Percentiles rank a stretch among this genome's conserved stretches.
Conservation (phyloP, 345 rosid species). For the Brassica napus region DNA sequence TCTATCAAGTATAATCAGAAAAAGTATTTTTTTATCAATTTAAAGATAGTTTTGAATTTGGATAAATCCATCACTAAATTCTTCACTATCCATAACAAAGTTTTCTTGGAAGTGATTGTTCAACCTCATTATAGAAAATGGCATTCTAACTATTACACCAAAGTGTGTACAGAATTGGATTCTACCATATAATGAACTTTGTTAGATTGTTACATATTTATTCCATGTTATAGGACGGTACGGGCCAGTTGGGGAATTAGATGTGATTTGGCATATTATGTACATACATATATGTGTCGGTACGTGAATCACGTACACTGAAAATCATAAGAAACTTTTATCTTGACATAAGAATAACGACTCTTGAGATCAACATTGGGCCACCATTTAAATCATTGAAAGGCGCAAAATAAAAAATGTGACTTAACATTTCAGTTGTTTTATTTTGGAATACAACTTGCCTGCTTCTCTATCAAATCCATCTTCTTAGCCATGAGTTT, state of each 20-base stretch:
- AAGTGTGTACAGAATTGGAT: constrained; percentile 28
- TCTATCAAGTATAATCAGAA: neutral
- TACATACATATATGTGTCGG: constrained; percentile 23
- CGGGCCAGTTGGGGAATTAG: constrained; percentile 22
- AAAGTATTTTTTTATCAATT: neutral
- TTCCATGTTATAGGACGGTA: constrained; percentile 34
- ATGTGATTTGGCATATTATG: constrained; percentile 21
- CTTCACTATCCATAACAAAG: constrained; percentile 6
- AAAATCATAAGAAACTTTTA: constrained; percentile 27
- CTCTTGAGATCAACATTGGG: constrained; percentile 28
- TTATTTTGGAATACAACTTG: constrained; percentile 1
- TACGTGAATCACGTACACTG: constrained; percentile 16
- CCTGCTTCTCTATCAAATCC: constrained; percentile 16
- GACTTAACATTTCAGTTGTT: neutral
- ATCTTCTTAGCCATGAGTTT: constrained; percentile 26
- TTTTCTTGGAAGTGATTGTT: neutral
- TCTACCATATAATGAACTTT: neutral
- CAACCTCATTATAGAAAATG: neutral
- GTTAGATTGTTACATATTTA: constrained; percentile 23
- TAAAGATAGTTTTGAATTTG: neutral
- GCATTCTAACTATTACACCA: neutral
- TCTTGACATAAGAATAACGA: constrained; percentile 20
- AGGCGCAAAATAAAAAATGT: neutral
- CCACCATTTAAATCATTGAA: neutral
- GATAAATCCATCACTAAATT: neutral